Base-by-base conservation (phyloP, 257 asterid genomes). In the Ophiorrhiza pumila region DNA sequence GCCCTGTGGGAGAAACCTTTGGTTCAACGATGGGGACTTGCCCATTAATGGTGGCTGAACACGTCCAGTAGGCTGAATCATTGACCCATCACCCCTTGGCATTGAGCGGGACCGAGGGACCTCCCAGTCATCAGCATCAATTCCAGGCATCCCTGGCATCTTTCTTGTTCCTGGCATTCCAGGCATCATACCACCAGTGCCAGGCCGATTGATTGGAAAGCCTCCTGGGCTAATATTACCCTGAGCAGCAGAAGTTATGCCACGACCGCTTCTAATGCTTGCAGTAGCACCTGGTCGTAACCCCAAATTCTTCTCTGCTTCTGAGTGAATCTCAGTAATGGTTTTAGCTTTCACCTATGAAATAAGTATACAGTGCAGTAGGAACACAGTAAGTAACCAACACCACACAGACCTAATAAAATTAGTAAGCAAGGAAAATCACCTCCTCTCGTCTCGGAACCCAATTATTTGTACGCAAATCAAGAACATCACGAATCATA, bases 401-500 rank as follows among this genome's bases (percentile, higher is more conserved):
- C 18, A 39, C 2, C 50, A 71, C 6, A 35, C 32, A 68, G 4
- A 59, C 74, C 0, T 8, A 72, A 55, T 37, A 73, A 58, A 34
- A 18, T 11, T 31, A 57, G 11, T 53, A 35, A 42, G 65, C 43
- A 56, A 68, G 15, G 68, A 71, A 37, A 32, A 53, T 79, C 62
- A 89, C 98, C 95, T 93, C 97, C 78, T 93, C 98, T 17, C 98
- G 89, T 52, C 99, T 88, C 22, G 99, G 99, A 64, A 91, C 80
- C 99, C 97, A 91, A 15, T 84, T 84, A 80, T 86, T 85, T 57
- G 93, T 27, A 22, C 98, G 97, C 76, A 86, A 63, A 77, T 93
- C 98, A 37, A 91, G 81, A 62, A 94, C 96, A 85, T 91, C 82
- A 35, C 98, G 93, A 55, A 94, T 77, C 97, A 95, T 83, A 75